These are phyloP conservation scores for Xylariaceae sp. DNA, from an alignment of 2,329 filamentous ascomycete species.

Conservation along the genomic window DNA sequence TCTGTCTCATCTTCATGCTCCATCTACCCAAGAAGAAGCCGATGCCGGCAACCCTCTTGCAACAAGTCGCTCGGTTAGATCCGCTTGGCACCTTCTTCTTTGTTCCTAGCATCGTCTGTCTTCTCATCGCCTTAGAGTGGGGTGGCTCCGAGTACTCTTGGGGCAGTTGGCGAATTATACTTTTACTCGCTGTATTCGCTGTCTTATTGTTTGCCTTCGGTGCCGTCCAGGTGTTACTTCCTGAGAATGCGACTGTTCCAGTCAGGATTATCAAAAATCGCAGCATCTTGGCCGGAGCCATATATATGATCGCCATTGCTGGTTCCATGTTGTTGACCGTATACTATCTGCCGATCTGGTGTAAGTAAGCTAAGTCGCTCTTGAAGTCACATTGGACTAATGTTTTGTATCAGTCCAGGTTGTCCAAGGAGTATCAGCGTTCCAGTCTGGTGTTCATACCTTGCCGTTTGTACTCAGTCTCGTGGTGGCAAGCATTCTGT, in stretches of 20 bases:
- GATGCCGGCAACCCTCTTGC: slow-evolving; percentile 21
- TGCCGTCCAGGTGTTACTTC: slow-evolving; percentile 47
- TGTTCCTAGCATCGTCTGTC: slow-evolving; percentile 53
- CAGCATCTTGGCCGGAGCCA: slow-evolving; percentile 43
- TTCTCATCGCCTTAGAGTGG: slow-evolving; percentile 62
- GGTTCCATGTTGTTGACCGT: slow-evolving; percentile 49
- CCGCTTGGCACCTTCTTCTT: slow-evolving; percentile 57
- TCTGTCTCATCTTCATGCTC: slow-evolving; percentile 46
- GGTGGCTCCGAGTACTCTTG: slow-evolving; percentile 48
- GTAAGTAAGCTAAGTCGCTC: slow-evolving; percentile 16
- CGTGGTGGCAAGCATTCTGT: slow-evolving; percentile 45
- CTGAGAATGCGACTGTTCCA: slow-evolving; percentile 54
- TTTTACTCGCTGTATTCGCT: slow-evolving; percentile 49
- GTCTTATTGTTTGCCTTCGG: slow-evolving; percentile 43
- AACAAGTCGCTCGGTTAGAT: slow-evolving; percentile 47
- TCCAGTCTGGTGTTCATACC: slow-evolving; percentile 54
- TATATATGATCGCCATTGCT: slow-evolving; percentile 28
- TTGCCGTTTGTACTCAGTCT: slow-evolving; percentile 53
- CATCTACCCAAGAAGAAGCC: slow-evolving; percentile 31
- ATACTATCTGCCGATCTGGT: slow-evolving; percentile 53
- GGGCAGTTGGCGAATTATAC: slow-evolving; percentile 47
- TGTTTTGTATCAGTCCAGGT: slow-evolving; percentile 41
- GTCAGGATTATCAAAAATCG: slow-evolving; percentile 50
- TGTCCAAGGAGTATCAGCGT: slow-evolving; percentile 46
- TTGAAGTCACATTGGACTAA: too few relatives aligned